Evolutionary conservation across 805 yeast species (phyloP), one percentile per base, ranked within the genome.

Genomic region (Kazachstania kunashirensis): DNA sequence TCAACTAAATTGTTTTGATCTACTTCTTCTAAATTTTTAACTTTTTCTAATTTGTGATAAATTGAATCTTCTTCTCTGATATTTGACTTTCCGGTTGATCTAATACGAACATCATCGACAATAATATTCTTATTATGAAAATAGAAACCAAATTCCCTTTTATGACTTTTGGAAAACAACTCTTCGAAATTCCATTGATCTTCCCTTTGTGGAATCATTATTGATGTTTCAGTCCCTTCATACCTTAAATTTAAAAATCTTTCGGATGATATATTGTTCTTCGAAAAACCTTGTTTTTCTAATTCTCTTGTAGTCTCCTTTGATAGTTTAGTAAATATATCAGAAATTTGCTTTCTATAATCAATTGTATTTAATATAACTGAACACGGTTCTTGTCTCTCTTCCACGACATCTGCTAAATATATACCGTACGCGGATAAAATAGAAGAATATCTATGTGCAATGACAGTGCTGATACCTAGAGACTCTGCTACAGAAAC

Each of bases 371-470:
- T 57, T 30, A 77, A 53, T 1, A 63, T 53, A 10, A 63, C 49
- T 2, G 80, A 70, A 32, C 79, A 73, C 0, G 94, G 94, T 43
- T 76, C 77, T 57, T 82, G 92, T n/a, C 61, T 65, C 49, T 84
- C 95, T 32, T 75, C 75, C 8, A 83, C 92, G 31, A 84, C 81
- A 59, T 84, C 94, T 2, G 95, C 95, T 23, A 85, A 64, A 2
- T 84, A 76, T 65, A 85, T 85, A 43, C 95, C 95, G 53, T 81
- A 85, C 0, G 95, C 95, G 1, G 94, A 82, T 9, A 85, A 63
- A 29, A 85, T 75, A 0, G 94, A 83, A 2, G 95, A 83, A 55
- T 82, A 82, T 53, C 79, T 72, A 59, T 85, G 95, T 18, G 82
- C 77, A 24, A 84, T 58, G 6, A 85, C 81, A 20, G 75, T 72